These are phyloP conservation scores for Porogramme epimiltina DNA, from an alignment of 1,284 basidiomycete species.

Conservation along the genomic window DNA sequence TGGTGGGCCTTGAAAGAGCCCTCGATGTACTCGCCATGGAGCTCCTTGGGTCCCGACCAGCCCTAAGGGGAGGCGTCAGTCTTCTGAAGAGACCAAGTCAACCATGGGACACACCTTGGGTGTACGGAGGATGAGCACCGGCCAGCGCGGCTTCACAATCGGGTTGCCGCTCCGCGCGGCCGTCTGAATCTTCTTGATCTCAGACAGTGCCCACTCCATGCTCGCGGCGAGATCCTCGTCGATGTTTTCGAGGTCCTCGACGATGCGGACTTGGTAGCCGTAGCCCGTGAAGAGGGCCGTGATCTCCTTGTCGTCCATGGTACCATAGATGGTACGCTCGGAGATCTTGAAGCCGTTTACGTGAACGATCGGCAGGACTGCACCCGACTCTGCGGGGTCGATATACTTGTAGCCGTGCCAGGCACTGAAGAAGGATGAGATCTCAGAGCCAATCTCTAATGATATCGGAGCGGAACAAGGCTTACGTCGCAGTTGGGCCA, in stretches of 20 bases:
- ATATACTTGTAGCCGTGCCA: conserved; percentile 90
- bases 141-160: conserved; percentile 85
- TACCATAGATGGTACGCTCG: conserved; percentile 85
- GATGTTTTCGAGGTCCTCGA: conserved; percentile 70
- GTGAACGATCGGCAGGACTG: conserved; percentile 86
- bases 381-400: conserved; percentile 89
- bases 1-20: conserved; percentile 79
- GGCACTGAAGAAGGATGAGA: conserved; percentile 39
- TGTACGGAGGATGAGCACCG: conserved; percentile 80
- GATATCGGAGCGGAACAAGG: not conserved
- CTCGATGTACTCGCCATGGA: conserved; percentile 73
- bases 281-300: conserved; percentile 76
- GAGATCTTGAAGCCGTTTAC: conserved; percentile 88
- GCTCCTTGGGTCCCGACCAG: conserved; percentile 64
- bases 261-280: conserved; percentile 85
- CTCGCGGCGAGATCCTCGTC: conserved; percentile 76
- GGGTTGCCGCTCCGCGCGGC: conserved; percentile 77
- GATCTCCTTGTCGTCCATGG: conserved; percentile 88
- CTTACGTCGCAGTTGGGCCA: conserved; percentile 73
- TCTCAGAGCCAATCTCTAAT: no score
- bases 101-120: conserved; percentile 55
- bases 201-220: conserved; percentile 80
- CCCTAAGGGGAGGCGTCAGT: conserved; percentile 39
- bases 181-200: conserved; percentile 78
- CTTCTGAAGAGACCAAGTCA: not conserved